Conservation (phyloP, 768 basidiomycete species). For the Suillus spraguei region DNA sequence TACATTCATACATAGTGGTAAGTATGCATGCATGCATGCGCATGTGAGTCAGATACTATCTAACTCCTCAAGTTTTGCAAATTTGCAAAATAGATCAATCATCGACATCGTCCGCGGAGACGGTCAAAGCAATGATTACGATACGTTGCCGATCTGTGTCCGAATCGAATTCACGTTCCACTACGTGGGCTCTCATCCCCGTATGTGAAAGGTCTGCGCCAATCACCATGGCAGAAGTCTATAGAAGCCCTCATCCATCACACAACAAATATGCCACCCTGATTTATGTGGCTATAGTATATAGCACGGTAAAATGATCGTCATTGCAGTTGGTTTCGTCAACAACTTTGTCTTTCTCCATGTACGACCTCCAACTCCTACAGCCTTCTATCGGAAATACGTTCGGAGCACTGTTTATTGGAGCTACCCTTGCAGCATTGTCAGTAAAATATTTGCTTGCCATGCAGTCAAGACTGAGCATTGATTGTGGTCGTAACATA, state of each 20-base stretch:
- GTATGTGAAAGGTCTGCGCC: not conserved
- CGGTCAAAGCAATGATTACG: not conserved
- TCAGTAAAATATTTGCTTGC: not conserved
- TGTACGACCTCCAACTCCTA: not conserved
- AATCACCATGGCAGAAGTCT: not conserved
- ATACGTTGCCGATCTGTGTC: not conserved
- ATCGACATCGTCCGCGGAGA: not conserved
- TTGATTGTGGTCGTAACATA: not conserved
- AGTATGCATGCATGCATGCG: not conserved
- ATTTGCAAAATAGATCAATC: not conserved
- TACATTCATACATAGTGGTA: not conserved
- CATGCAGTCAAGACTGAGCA: not conserved
- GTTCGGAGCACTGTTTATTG: constrained; percentile 4
- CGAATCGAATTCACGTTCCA: not conserved
- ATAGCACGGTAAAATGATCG: too few relatives aligned
- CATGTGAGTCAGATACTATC: not conserved
- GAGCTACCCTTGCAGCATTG: not conserved
- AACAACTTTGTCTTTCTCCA: not conserved
- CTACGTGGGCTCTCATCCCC: not conserved
- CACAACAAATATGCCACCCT: not conserved
- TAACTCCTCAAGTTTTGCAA: not conserved
- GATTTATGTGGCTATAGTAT: not conserved
- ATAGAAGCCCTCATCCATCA: not conserved
- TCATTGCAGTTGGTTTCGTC: not conserved
- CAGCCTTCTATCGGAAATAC: not conserved